Base-by-base conservation (phyloP, 1,139 yeast species). In the Saccharomyces hybrid region DNA sequence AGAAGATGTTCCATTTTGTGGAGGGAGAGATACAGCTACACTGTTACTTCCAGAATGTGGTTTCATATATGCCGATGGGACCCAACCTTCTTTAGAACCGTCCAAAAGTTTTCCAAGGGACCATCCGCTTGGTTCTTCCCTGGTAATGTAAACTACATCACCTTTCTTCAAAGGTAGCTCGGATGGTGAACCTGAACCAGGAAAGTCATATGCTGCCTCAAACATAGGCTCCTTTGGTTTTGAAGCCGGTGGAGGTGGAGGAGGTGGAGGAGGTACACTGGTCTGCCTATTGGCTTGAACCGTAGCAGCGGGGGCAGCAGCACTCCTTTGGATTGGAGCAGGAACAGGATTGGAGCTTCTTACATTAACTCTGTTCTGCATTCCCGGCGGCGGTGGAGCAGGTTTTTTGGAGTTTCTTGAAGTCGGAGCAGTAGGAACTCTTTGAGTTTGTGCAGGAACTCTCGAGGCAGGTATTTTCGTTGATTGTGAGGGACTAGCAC, bases 61-160 rank as follows among this genome's bases (percentile, higher is more conserved):
- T 7, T 82, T 84, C 65, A 93, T 82, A 68, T 91, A 95, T 24
- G 95, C 88, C 32, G 95, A 85, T 12, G 99, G 99, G 7, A 95
- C 93, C 99, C 99, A 95, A 3, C 99, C 99, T 70, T 90, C 96
- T 55, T 76, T 80, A 1, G 85, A 68, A 50, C 87, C 93, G 64
- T 87, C 90, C 58, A 85, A 71, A 21, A 82, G 77, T 69, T 87
- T 88, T 5, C 89, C 97, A 57, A 93, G 76, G 60, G 96, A 91
- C 98, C 98, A 91, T 2, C 96, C 98, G 64, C 88, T 88, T 46
- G 82, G 80, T 60, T 84, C 88, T 60, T 84, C 80, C 64, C 79
- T 82, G 5, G 85, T 76, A 48, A 91, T 82, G 58, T 84, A 82
- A 47, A 91, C 83, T 49, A 88, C 74, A 50, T 88, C 87, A 59